Evolutionary conservation across 192 early-diverging fungal genomes (phyloP), one percentile per base, ranked within the genome.

Genomic region (Rhizophagus sp.): DNA sequence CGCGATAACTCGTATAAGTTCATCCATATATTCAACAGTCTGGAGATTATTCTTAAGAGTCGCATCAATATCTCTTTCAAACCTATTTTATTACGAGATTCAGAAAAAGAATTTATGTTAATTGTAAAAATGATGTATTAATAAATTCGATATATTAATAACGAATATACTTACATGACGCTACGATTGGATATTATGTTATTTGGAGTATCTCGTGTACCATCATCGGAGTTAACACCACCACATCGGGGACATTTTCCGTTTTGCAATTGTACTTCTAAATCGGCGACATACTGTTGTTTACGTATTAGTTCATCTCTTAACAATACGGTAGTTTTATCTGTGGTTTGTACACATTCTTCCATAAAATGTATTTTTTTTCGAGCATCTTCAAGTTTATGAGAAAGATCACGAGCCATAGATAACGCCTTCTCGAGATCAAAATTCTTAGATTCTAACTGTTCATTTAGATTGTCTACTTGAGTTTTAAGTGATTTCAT

Each of bases 21-120:
- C 36, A 36, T 75, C 74, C 44, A 75, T 25, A 61, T 75, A 75
- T 75, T 62, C 11, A 27, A 61, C 25, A 15, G 74, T 62, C 34
- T 75, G 74, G n/a, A 62, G 25, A 62, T 62, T 75, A 4, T 75
- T 27, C 17, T 75, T 24, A 25, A 75, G 34, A 52, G 74, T 62
- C 13, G 25, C 61, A 24, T 75, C 74, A 8, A 75, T 50, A 52
- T 75, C 74, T 36, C 50, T 27, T 61, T 75, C 74, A 5, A 52
- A 22, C 44, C 74, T 75, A 47, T 50, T 75, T 13, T 39, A 10
- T 47, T 41, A 41, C 44, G 44, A 67, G 12, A 66, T 30, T 13
- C 24, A 4, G 10, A 71, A 70, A 39, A 71, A 39, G 27, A n/a
- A 44, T 39, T 71, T 71, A 17, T 22, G 6, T 36, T n/a, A 71